Evolutionary conservation across 1,284 basidiomycete genomes (phyloP).

Genomic region (Pascua guehoae): DNA sequence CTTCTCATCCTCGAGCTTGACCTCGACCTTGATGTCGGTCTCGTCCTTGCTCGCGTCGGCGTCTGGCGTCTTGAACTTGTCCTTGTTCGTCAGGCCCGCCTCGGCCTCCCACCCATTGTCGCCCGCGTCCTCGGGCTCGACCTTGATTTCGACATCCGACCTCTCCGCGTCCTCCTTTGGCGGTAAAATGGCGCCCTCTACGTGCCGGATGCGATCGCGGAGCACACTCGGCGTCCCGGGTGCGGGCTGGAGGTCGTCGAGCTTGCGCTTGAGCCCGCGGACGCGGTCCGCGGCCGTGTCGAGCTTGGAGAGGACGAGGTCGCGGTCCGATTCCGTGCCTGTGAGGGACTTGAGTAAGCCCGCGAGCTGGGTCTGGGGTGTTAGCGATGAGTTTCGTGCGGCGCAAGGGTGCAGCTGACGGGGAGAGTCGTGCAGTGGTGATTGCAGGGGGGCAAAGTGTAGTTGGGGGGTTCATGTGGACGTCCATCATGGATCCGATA

Average conservation of each 20-base stretch:
- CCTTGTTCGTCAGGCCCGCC: not conserved
- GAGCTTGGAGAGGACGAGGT: conserved; percentile 25
- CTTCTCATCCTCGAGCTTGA: conserved; percentile 3
- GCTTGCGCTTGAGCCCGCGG: conserved; percentile 49
- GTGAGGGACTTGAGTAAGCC: conserved; percentile 23
- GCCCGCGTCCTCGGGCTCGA: conserved; percentile 5
- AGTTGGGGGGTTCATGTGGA: too few relatives aligned
- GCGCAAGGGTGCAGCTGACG: not conserved
- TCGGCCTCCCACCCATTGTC: not conserved
- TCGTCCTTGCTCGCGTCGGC: not conserved
- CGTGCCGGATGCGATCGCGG: conserved; percentile 14
- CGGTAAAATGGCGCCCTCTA: conserved; percentile 11
- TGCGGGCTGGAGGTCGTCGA: conserved; percentile 23
- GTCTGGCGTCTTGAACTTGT: not conserved
- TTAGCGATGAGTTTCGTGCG: not conserved
- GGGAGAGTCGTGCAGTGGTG: not conserved
- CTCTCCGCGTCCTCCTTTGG: conserved; percentile 6
- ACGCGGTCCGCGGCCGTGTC: conserved; percentile 37
- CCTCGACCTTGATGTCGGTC: not conserved
- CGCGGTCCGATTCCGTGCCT: conserved; percentile 16
- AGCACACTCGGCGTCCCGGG: conserved; percentile 3
- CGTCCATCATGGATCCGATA: too few relatives aligned
- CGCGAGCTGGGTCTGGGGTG: conserved; percentile 15
- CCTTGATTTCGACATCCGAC: conserved; percentile 5
- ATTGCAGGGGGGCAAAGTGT: not conserved